These are phyloP conservation scores for Blastobotrys capitulatus DNA, from an alignment of 1,139 yeast species.

Conservation along the genomic window DNA sequence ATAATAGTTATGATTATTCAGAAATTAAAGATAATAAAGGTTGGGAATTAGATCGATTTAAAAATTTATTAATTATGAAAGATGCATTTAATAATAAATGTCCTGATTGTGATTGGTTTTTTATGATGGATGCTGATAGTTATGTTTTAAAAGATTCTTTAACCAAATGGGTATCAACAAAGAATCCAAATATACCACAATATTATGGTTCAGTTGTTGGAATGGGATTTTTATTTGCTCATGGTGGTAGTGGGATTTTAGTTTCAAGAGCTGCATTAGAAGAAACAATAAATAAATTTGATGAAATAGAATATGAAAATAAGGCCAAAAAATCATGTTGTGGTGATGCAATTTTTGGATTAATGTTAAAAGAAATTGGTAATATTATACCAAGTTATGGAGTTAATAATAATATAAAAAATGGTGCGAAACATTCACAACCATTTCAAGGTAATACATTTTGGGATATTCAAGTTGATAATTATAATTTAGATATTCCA, in stretches of 20 bases:
- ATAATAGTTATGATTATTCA: conserved; percentile 15
- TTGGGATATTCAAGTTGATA: conserved; percentile 18
- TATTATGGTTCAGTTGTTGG: conserved; percentile 31
- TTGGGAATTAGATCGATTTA: conserved; percentile 36
- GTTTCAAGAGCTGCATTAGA: conserved; percentile 31
- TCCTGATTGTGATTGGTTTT: conserved; percentile 33
- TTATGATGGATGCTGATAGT: conserved; percentile 37
- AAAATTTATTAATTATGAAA: conserved; percentile 36
- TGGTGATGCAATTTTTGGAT: conserved; percentile 36
- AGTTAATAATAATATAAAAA: conserved; percentile 12
- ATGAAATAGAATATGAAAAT: conserved; percentile 26
- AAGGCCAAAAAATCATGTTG: conserved; percentile 29
- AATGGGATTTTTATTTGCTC: conserved; percentile 31
- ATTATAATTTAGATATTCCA: conserved; percentile 30
- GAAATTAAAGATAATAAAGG: conserved; percentile 16
- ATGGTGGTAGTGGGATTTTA: conserved; percentile 37
- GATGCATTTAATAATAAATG: conserved; percentile 29
- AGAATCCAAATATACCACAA: conserved; percentile 27
- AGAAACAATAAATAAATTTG: conserved; percentile 24
- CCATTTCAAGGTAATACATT: conserved; percentile 20
- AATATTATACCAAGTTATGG: conserved; percentile 15
- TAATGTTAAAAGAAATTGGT: conserved; percentile 19
- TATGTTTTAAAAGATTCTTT: conserved; percentile 30
- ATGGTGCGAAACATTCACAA: conserved; percentile 14
- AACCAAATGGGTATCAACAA: conserved; percentile 21